phyloP scores from a whole-genome alignment of 2,329 filamentous ascomycete species.

The Lizonia empirigonia region DNA sequence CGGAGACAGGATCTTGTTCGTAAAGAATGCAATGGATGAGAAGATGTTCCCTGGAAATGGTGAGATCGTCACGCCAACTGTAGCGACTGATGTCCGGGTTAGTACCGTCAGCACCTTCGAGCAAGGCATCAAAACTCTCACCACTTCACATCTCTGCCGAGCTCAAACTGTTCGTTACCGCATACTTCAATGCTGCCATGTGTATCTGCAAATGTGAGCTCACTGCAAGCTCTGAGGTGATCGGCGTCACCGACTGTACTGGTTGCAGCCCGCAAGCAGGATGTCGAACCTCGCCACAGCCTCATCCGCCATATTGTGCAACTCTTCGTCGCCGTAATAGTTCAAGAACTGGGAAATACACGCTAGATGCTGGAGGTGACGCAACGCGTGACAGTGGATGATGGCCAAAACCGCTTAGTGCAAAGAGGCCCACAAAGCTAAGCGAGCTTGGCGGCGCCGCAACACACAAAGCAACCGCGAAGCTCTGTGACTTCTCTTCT shows the following conservation, averaged over 20 bases:
- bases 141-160: constrained; percentile 44
- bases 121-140: constrained; percentile 23
- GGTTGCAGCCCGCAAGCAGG: constrained; percentile 17
- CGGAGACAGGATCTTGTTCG: constrained; percentile 44
- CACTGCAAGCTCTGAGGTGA: background rate
- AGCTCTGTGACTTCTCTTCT: constrained; percentile 34
- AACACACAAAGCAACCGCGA: constrained; percentile 22
- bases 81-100: constrained; percentile 29
- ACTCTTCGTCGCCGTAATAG: background rate
- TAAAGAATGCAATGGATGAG: constrained; percentile 55
- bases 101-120: background rate
- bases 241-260: constrained; percentile 22
- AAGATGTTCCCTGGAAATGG: constrained; percentile 55
- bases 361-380: constrained; percentile 8
- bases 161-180: constrained; percentile 44
- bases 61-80: constrained; percentile 38
- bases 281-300: constrained; percentile 39
- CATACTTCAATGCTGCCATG: constrained; percentile 37
- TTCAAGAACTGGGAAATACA: background rate
- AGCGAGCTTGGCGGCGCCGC: constrained; percentile 2
- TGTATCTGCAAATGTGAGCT: constrained; percentile 34
- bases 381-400: constrained; percentile 23
- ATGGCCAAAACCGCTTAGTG: no score
- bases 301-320: constrained; percentile 32
- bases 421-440: constrained; percentile 7